Evolutionary conservation across 2,329 filamentous ascomycete genomes (phyloP).

Genomic region (Chaetomium sp.): DNA sequence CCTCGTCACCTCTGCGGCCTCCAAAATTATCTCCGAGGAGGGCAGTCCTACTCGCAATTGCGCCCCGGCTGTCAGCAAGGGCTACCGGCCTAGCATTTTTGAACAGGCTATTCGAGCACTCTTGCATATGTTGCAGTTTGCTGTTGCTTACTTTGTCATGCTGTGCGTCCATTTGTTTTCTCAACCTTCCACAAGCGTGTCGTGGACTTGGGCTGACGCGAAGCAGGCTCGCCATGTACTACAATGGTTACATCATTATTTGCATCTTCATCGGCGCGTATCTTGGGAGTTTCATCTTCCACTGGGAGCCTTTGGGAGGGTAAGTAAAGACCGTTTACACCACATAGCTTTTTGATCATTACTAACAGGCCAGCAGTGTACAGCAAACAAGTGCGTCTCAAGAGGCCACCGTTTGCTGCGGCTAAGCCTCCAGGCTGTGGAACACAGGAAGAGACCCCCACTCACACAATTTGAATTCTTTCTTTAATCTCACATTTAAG

Average conservation of each 20-base stretch:
- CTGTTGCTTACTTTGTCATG: conserved; percentile 75
- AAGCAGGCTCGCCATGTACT: conserved; percentile 48
- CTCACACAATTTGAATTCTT: background rate
- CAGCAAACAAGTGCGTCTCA: conserved; percentile 21
- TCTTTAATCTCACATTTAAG: background rate
- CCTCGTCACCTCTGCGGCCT: conserved; percentile 16
- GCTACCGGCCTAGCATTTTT: conserved; percentile 50
- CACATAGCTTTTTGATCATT: no score
- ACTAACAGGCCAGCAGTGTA: background rate
- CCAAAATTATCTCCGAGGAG: conserved; percentile 17
- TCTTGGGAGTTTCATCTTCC: conserved; percentile 65
- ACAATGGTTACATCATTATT: conserved; percentile 70
- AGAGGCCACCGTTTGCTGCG: conserved; percentile 26
- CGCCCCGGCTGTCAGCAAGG: conserved; percentile 3
- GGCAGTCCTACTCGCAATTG: conserved; percentile 5
- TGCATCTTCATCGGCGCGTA: conserved; percentile 73
- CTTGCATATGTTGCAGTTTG: conserved; percentile 65
- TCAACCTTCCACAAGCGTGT: background rate
- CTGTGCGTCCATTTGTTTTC: conserved; percentile 32
- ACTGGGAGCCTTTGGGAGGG: conserved; percentile 53
- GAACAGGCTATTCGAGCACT: conserved; percentile 63
- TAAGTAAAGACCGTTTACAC: conserved; percentile 7
- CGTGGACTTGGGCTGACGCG: background rate
- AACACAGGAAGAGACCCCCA: background rate
- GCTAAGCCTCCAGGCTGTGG: conserved; percentile 4